phyloP scores from a whole-genome alignment of 495 filamentous ascomycete species.

The Tuber calosporum region DNA sequence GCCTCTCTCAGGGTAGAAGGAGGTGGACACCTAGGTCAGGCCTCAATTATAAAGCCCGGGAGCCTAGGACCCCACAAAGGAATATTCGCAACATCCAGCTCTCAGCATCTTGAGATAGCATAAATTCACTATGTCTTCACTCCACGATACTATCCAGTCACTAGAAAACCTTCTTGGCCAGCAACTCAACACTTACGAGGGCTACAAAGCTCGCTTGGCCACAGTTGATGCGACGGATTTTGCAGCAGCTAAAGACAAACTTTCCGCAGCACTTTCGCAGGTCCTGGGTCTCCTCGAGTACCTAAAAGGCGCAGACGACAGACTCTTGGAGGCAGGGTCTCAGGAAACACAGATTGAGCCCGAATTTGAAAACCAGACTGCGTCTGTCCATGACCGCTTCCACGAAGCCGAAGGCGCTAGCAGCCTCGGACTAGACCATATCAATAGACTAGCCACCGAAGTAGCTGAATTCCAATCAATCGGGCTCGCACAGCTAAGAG shows the following conservation, averaged over 20 bases:
- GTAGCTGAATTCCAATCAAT: constrained; percentile 1
- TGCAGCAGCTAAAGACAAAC: neutral
- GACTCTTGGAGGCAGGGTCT: neutral
- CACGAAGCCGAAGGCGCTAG: neutral
- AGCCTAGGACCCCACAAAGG: neutral
- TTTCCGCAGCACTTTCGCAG: neutral
- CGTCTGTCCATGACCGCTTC: neutral
- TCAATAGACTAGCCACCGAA: neutral
- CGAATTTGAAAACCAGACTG: neutral
- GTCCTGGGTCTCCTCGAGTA: neutral
- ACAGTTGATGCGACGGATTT: neutral
- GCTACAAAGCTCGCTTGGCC: neutral
- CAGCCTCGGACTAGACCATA: neutral
- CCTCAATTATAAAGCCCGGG: neutral
- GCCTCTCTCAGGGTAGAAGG: neutral
- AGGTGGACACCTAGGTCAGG: neutral
- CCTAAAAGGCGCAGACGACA: neutral
- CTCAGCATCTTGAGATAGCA: neutral
- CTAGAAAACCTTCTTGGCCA: neutral
- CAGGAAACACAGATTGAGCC: constrained; percentile 1
- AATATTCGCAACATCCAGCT: neutral
- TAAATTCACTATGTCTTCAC: neutral
- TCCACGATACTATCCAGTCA: neutral
- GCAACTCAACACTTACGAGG: neutral
- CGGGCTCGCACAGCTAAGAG: neutral